phyloP scores from a whole-genome alignment of 2,329 filamentous ascomycete species.

The Ascochyta clinopodiicola region DNA sequence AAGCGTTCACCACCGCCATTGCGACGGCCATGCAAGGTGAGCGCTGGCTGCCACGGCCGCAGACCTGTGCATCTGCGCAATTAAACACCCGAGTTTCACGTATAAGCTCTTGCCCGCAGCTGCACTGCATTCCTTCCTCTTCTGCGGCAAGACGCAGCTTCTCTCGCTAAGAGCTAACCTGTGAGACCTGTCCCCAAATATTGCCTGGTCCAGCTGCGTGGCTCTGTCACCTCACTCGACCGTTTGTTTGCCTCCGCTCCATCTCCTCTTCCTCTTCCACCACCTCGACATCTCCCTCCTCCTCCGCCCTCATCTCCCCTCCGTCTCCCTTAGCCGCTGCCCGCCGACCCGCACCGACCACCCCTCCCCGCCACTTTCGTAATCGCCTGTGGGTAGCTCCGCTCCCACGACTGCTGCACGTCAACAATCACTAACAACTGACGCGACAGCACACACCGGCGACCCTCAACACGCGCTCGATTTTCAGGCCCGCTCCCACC shows the following conservation, averaged over 20 bases:
- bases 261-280: constrained; percentile 27
- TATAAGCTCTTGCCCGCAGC: constrained; percentile 10
- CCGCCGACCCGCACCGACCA: constrained; percentile 37
- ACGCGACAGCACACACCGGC: constrained; percentile 23
- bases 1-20: background rate
- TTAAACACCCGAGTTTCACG: background rate
- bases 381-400: constrained; percentile 39
- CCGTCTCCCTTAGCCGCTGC: constrained; percentile 21
- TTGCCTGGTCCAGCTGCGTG: constrained; percentile 25
- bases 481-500: constrained; percentile 10
- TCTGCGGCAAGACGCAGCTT: constrained; percentile 33
- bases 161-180: constrained; percentile 42
- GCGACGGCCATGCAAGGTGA: constrained; percentile 18
- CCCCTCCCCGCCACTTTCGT: constrained; percentile 45
- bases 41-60: constrained; percentile 12
- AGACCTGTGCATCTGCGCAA: background rate
- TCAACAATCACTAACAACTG: constrained; percentile 30
- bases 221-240: constrained; percentile 31
- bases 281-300: constrained; percentile 22
- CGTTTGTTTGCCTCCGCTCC: constrained; percentile 22
- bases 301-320: constrained; percentile 28
- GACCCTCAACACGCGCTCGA: constrained; percentile 2
- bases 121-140: constrained; percentile 31
- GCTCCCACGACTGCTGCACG: constrained; percentile 22
- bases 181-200: constrained; percentile 32